Evolutionary conservation across 2,329 filamentous ascomycete species (phyloP), one percentile per base, ranked within the genome.

Genomic region (Calonectria crousiana): DNA sequence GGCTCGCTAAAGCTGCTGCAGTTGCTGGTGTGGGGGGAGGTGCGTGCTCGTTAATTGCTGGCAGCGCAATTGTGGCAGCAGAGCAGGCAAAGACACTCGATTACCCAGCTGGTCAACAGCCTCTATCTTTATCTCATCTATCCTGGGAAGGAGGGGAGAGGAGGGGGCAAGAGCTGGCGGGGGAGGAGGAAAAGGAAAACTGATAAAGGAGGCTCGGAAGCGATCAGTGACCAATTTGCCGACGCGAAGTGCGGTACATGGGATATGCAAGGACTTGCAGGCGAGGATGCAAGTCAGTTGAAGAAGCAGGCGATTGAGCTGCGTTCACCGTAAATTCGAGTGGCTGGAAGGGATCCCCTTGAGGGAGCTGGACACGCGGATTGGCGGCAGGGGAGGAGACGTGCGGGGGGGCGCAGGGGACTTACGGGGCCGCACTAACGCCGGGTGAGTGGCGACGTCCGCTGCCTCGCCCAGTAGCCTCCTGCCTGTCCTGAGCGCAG

Each of bases 271-370:
- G 67, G 41, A 65, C 41, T 47, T 30, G 60, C 60, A 65, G 38
- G 26, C 26, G 49, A 44, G 53, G 62, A 65, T 73, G 71, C 71
- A 73, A 69, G 71, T 56, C 56, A 69, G 71, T 72, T 49, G 32
- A 66, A 44, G 32, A n/a, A 58, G 51, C 36, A 60, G 36, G 62
- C 51, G 62, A 44, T 51, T 53, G 36, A 58, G n/a, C n/a, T 56
- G 53, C 67, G 41, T 56, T 78, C 77, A 80, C 80, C 78, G 80
- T 80, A 80, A 82, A 82, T 82, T 82, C 80, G 75, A 79, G 79
- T 81, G 81, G 81, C 81, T 82, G 81, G 81, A 75, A 51, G 47
- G 51, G 44, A 26, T 69, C 20, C 52, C 41, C 64, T 72, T 30
- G 52, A 13, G 14, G 34, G 26, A 53, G 47, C 23, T 62, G 53